These are phyloP conservation scores for Claviceps quebecensis DNA, from an alignment of 2,329 filamentous ascomycete genomes.

Conservation along the genomic window DNA sequence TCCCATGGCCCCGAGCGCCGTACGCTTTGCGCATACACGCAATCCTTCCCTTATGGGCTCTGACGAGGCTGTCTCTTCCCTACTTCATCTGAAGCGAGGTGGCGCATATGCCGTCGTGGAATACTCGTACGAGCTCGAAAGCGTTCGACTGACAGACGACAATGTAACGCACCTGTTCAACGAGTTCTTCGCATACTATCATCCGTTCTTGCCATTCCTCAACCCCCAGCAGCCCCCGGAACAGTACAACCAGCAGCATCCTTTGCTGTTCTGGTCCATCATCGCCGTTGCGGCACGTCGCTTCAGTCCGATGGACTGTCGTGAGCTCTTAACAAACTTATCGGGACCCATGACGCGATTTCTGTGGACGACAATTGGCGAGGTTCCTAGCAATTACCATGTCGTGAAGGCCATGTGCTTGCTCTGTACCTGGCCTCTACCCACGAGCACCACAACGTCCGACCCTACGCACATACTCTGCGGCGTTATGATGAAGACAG, in stretches of 20 bases:
- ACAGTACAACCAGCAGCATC: constrained; percentile 61
- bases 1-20: constrained; percentile 37
- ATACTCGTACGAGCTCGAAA: constrained; percentile 47
- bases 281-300: constrained; percentile 61
- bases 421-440: constrained; percentile 69
- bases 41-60: constrained; percentile 53
- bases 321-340: constrained; percentile 50
- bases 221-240: constrained; percentile 54
- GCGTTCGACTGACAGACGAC: constrained; percentile 49
- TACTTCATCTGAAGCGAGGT: constrained; percentile 52
- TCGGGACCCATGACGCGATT: constrained; percentile 55
- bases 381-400: constrained; percentile 65
- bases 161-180: constrained; percentile 51
- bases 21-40: constrained; percentile 43
- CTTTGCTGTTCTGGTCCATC: constrained; percentile 76
- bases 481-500: constrained; percentile 77
- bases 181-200: constrained; percentile 63
- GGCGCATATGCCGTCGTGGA: constrained; percentile 46
- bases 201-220: constrained; percentile 65
- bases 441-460: constrained; percentile 65
- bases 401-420: constrained; percentile 71
- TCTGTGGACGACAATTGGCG: constrained; percentile 63
- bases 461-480: constrained; percentile 73
- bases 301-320: constrained; percentile 42
- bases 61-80: constrained; percentile 52